Base-by-base conservation (phyloP, 371 early-diverging fungal species). In the Circinella minor region DNA sequence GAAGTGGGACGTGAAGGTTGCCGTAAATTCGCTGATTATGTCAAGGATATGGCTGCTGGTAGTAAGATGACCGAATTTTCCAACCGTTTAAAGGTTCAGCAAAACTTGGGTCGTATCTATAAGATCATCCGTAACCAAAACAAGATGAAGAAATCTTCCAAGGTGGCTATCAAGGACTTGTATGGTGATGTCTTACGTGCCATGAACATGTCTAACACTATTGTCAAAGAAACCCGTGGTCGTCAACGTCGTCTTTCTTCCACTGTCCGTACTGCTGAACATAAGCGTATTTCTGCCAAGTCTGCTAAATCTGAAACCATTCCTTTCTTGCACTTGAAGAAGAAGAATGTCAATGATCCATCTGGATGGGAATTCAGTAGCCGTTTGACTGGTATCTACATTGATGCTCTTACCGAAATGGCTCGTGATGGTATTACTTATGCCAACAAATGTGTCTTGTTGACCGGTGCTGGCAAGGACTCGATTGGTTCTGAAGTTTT, bases 401-500 rank as follows among this genome's bases (percentile, higher is more conserved):
- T 96, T 46, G 89, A 94, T 67, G 90, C 88, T 36, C 78, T 97
- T 72, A 71, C 77, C 61, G 85, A 92, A 69, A 87, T 94, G 67
- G 91, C 93, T 61, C 78, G 77, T 27, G 86, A 90, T 34, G 97
- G 98, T 76, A 81, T 94, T 59, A 86, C 95, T 14, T 96, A 95
- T 77, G 89, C 89, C 71, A 85, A 90, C 73, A 91, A 89, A 79
- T 90, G 88, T 70, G 96, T 91, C 49, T 89, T 98, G 46, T 86
- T 97, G 68, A 98, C 96, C 46, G 98, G 98, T 71, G 94, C 95
- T 74, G 95, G 97, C 75, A 89, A 86, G 72, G 96, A 90, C 71
- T 97, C 98, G 1, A 98, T 98, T 76, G 98, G 95, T 71, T 88
- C 94, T 34, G 92, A 94, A 72, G 80, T 97, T 46, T 84, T 98